phyloP scores from a whole-genome alignment of 352 stramenopile genomes.

The Globisporangium polare region DNA sequence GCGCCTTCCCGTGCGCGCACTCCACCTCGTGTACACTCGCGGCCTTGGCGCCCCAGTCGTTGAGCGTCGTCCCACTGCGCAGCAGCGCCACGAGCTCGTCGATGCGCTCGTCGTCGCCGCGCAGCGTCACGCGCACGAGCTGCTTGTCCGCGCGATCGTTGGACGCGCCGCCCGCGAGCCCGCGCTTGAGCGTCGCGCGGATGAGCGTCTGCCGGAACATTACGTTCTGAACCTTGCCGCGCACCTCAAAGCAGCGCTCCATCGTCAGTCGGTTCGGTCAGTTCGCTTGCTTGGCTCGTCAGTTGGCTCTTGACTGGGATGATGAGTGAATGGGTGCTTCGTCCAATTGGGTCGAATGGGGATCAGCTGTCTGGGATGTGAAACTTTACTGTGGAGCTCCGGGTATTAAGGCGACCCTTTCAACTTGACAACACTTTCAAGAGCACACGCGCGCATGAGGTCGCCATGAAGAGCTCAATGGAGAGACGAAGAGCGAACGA shows the following conservation, averaged over 20 bases:
- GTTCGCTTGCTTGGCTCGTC: not conserved
- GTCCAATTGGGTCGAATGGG: not conserved
- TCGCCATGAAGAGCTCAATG: not conserved
- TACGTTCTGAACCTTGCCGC: constrained; percentile 72
- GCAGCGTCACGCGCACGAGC: constrained; percentile 61
- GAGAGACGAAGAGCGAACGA: not conserved
- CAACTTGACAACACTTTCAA: not conserved
- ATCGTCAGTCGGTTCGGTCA: constrained; percentile 10
- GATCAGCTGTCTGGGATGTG: not conserved
- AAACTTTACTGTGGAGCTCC: not conserved
- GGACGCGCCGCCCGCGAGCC: constrained; percentile 51
- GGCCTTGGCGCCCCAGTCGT: constrained; percentile 62
- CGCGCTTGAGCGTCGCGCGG: constrained; percentile 68
- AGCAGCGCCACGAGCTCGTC: constrained; percentile 48
- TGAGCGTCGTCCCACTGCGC: constrained; percentile 41
- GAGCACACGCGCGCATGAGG: no score
- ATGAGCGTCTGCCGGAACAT: constrained; percentile 85
- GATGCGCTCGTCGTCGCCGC: constrained; percentile 32
- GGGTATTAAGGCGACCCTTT: not conserved
- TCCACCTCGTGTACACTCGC: constrained; percentile 34
- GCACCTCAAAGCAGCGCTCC: constrained; percentile 54
- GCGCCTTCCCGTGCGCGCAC: constrained; percentile 20
- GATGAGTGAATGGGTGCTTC: not conserved
- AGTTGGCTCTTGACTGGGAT: not conserved
- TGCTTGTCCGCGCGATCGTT: constrained; percentile 57